Percentiles rank a stretch among this genome's conserved stretches.
phyloP scores from a whole-genome alignment of 192 early-diverging fungal species.

The Endogone sp. region DNA sequence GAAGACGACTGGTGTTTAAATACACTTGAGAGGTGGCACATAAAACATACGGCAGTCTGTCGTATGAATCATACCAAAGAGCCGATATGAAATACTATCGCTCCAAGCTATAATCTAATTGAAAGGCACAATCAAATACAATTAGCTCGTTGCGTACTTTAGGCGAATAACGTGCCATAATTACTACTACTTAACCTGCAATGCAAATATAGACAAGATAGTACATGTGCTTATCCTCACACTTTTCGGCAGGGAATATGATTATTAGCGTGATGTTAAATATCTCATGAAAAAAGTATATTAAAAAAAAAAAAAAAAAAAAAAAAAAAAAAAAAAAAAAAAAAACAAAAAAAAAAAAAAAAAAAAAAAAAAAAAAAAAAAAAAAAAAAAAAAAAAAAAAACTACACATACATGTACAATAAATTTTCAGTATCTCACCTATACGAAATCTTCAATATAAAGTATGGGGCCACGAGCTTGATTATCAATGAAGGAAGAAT shows the following conservation, averaged over 20 bases:
- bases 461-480: conserved; percentile 39
- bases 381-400: conserved; percentile 12
- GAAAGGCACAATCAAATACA: neutral
- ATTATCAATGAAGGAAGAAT: conserved; percentile 34
- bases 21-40: neutral
- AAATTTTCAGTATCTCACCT: conserved; percentile 7
- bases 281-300: too few species aligned
- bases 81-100: neutral
- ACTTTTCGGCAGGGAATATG: conserved; percentile 9
- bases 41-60: too few species aligned
- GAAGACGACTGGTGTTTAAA: conserved; percentile 22
- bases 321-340: conserved; percentile 1
- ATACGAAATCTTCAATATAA: too few species aligned
- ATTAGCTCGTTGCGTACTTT: too few species aligned
- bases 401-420: too few species aligned
- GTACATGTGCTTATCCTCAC: neutral
- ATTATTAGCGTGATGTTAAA: too few species aligned
- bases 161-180: too few species aligned
- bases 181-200: too few species aligned
- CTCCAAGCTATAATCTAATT: neutral
- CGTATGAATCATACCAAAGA: neutral
- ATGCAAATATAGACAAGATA: neutral
- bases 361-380: conserved; percentile 9
- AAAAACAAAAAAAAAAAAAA: too few species aligned
- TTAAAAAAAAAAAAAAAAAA: conserved; percentile 4